Evolutionary conservation across 352 stramenopile genomes (phyloP).

Genomic region (Phytophthora podocarpi): DNA sequence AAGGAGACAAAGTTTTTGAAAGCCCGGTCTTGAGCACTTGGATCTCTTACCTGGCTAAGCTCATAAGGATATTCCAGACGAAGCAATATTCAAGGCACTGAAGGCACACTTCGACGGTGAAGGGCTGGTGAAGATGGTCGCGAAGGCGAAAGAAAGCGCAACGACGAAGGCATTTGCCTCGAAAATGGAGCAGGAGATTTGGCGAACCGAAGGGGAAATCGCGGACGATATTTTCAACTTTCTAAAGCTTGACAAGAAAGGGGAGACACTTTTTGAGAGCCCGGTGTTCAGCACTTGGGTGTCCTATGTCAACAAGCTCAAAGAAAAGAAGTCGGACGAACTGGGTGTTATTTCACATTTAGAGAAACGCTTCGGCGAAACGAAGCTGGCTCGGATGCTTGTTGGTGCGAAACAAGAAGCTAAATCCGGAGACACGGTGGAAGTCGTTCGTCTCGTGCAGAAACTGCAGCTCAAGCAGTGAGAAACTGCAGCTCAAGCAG

Average conservation of each 20-base stretch:
- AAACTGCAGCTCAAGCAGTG: conserved; percentile 4
- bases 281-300: background rate
- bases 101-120: background rate
- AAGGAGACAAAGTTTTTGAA: background rate
- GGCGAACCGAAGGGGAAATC: background rate
- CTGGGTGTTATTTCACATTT: background rate
- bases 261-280: background rate
- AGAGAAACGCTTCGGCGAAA: background rate
- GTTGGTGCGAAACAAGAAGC: background rate
- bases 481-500: too few relatives aligned
- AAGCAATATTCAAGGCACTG: background rate
- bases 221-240: background rate
- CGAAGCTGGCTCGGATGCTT: background rate
- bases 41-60: background rate
- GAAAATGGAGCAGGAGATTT: background rate
- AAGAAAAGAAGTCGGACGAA: background rate
- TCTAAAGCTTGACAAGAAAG: background rate
- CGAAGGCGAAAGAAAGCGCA: background rate
- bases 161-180: background rate
- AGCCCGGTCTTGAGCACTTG: background rate
- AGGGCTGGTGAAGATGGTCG: background rate
- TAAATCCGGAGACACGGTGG: too few relatives aligned
- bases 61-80: background rate
- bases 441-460: too few relatives aligned
- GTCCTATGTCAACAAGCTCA: background rate